phyloP scores from a whole-genome alignment of 371 early-diverging fungal genomes.

The Haplosporangium sp. region DNA sequence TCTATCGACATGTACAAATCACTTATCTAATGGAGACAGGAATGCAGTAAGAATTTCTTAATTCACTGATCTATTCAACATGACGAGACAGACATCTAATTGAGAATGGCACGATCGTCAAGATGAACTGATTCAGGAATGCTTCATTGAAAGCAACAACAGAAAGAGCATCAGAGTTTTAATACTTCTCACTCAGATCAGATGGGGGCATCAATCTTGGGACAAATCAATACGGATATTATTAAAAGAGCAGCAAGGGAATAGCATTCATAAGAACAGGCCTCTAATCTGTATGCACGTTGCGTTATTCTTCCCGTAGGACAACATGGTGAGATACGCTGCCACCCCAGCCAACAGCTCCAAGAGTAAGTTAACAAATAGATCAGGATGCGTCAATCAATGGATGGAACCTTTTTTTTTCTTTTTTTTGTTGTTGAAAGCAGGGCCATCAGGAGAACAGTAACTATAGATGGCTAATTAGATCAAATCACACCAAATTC shows the following conservation, averaged over 20 bases:
- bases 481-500: background rate
- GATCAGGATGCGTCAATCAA: background rate
- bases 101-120: no score
- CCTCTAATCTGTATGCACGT: slow-evolving; percentile 17
- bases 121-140: background rate
- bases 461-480: background rate
- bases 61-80: background rate
- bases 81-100: slow-evolving; percentile 19
- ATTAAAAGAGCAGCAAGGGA: background rate
- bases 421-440: background rate
- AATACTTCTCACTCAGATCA: background rate
- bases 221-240: background rate
- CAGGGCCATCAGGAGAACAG: slow-evolving; percentile 1
- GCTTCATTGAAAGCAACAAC: background rate
- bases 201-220: background rate
- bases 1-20: background rate
- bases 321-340: slow-evolving; percentile 59
- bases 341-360: slow-evolving; percentile 59
- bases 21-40: background rate
- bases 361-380: slow-evolving; percentile 50
- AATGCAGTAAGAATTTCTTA: background rate
- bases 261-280: background rate
- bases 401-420: background rate
- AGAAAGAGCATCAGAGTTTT: background rate
- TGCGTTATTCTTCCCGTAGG: slow-evolving; percentile 24